These are phyloP conservation scores for Penicillium paxilli DNA, from an alignment of 495 filamentous ascomycete genomes.

Conservation along the genomic window DNA sequence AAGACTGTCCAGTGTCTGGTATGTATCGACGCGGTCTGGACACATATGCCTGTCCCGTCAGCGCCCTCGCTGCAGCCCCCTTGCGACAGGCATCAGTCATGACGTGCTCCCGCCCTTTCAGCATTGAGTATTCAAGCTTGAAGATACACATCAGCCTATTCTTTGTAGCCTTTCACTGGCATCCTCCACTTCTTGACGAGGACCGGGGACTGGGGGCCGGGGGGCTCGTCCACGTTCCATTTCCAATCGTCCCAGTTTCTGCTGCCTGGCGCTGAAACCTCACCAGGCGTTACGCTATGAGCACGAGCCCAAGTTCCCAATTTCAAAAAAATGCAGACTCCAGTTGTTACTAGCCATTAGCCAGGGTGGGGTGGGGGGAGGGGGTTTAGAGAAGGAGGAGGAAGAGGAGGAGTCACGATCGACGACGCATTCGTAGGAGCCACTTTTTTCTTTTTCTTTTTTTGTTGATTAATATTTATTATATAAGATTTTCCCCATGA, in stretches of 20 bases:
- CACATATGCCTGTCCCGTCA: background rate
- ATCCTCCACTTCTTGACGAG: background rate
- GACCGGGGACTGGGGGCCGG: slow-evolving; percentile 3
- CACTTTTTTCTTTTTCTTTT: background rate
- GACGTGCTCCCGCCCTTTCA: slow-evolving; percentile 7
- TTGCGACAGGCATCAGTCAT: slow-evolving; percentile 8
- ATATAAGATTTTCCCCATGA: background rate
- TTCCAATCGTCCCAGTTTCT: slow-evolving; percentile 19
- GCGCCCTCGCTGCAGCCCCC: slow-evolving; percentile 1
- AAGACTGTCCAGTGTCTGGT: background rate
- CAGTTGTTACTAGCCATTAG: background rate
- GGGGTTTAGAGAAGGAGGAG: too few species aligned
- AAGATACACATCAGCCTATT: background rate
- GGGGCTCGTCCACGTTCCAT: slow-evolving; percentile 13
- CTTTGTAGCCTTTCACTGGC: background rate
- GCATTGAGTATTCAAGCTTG: background rate
- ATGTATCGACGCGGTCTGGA: background rate
- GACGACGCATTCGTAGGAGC: slow-evolving; percentile 1
- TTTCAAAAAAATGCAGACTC: background rate
- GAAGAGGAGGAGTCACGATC: background rate
- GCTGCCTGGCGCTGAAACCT: slow-evolving; percentile 17
- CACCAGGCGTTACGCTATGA: slow-evolving; percentile 8
- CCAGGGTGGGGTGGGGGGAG: background rate
- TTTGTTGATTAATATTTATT: background rate
- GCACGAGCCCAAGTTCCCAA: background rate